These are phyloP conservation scores for Phytophthora sansomeana DNA, from an alignment of 352 stramenopile genomes.

Conservation along the genomic window DNA sequence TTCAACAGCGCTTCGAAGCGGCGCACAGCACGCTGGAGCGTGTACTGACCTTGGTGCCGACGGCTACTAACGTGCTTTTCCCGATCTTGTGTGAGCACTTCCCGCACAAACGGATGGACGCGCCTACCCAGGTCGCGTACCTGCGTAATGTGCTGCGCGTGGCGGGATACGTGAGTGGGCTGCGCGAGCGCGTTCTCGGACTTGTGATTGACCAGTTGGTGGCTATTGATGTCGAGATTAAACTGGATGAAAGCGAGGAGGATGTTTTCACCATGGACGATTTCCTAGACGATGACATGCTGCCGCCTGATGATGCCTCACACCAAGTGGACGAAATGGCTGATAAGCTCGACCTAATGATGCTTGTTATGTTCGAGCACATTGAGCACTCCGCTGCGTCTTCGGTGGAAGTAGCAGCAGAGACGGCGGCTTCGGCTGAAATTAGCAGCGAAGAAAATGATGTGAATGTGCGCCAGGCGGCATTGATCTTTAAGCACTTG, in stretches of 20 bases:
- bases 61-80: conserved; percentile 82
- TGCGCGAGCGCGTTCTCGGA: conserved; percentile 85
- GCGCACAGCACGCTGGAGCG: conserved; percentile 71
- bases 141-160: conserved; percentile 77
- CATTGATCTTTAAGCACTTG: conserved; percentile 77
- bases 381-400: conserved; percentile 53
- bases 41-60: conserved; percentile 76
- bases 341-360: conserved; percentile 90
- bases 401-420: background rate
- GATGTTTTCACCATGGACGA: conserved; percentile 87
- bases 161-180: conserved; percentile 64
- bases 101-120: conserved; percentile 85
- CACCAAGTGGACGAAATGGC: conserved; percentile 81
- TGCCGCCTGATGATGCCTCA: conserved; percentile 53
- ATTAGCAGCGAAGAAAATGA: conserved; percentile 21
- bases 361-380: conserved; percentile 90
- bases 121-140: conserved; percentile 71
- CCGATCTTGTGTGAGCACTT: conserved; percentile 81
- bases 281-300: conserved; percentile 81
- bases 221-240: conserved; percentile 91
- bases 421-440: background rate
- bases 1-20: conserved; percentile 64
- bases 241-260: conserved; percentile 87
- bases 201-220: conserved; percentile 89
- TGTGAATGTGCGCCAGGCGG: conserved; percentile 57